These are phyloP conservation scores for Herpetomonas samuelpessoai DNA, from an alignment of 208 protist genomes.

Conservation along the genomic window DNA sequence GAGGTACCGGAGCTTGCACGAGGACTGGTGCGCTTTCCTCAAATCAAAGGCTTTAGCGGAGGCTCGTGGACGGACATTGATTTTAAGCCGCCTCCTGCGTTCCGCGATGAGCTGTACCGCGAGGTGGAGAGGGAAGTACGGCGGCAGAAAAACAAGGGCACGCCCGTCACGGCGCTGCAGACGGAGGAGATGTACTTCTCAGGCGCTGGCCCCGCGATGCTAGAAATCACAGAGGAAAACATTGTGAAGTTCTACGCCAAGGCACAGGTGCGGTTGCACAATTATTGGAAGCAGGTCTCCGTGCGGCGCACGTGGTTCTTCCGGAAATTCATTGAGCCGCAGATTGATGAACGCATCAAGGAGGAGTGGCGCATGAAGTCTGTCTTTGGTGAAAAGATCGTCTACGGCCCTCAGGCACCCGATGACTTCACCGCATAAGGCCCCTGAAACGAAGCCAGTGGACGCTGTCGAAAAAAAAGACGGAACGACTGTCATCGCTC, in stretches of 20 bases:
- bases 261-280: conserved; percentile 77
- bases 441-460: too few species aligned
- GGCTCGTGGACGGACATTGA: conserved; percentile 84
- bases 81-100: conserved; percentile 76
- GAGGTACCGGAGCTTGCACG: conserved; percentile 60
- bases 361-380: conserved; percentile 66
- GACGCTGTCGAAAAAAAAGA: too few species aligned
- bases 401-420: conserved; percentile 48
- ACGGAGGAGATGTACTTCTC: conserved; percentile 90
- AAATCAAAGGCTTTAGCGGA: conserved; percentile 79
- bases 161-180: conserved; percentile 74
- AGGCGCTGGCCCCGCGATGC: conserved; percentile 66
- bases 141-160: conserved; percentile 37
- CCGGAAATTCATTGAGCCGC: conserved; percentile 71
- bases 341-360: conserved; percentile 49
- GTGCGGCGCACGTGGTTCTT: conserved; percentile 81
- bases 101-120: conserved; percentile 68
- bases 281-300: conserved; percentile 87
- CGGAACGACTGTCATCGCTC: too few species aligned
- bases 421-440: conserved; percentile 25
- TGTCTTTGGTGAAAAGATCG: conserved; percentile 69
- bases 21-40: conserved; percentile 77
- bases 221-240: conserved; percentile 72
- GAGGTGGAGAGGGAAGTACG: conserved; percentile 60
- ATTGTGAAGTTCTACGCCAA: conserved; percentile 64